A percentile compares a stretch with the other conserved stretches of the same genome.
phyloP scores from a whole-genome alignment of 495 filamentous ascomycete species.

The Talaromyces wortmannii region DNA sequence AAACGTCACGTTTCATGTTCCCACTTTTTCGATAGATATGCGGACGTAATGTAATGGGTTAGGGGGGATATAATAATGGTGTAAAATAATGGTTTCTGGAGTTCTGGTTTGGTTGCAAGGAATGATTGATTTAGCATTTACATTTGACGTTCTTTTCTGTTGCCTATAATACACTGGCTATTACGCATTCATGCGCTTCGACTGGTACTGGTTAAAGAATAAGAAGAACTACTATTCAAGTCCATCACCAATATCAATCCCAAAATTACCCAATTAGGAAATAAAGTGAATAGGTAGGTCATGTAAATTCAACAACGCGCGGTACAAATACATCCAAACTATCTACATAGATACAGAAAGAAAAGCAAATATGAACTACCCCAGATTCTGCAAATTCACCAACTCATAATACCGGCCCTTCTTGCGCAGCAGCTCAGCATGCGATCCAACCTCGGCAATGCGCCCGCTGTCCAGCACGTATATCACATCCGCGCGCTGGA shows the following conservation, averaged over 20 bases:
- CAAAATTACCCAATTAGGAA: too few species aligned
- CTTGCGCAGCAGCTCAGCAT: conserved; percentile 12
- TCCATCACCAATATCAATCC: too few species aligned
- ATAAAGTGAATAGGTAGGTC: too few species aligned
- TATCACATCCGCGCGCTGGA: conserved; percentile 30
- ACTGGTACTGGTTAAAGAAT: too few species aligned
- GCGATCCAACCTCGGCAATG: conserved; percentile 23
- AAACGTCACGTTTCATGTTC: conserved; percentile 28
- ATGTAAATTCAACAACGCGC: too few species aligned
- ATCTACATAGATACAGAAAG: too few species aligned
- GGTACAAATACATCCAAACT: too few species aligned
- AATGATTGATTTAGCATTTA: too few species aligned
- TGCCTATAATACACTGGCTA: too few species aligned
- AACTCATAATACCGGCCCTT: conserved; percentile 33
- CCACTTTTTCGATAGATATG: conserved; percentile 24
- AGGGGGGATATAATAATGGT: background rate
- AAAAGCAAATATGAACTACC: background rate
- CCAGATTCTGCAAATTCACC: conserved; percentile 8
- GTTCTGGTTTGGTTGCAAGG: background rate
- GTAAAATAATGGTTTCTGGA: background rate
- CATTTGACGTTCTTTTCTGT: too few species aligned
- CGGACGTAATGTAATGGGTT: background rate
- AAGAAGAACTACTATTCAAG: too few species aligned
- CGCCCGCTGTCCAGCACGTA: conserved; percentile 26
- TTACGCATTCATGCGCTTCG: too few species aligned